Conservation (phyloP, 306 rosid genomes). For the Crotalaria pallida region DNA sequence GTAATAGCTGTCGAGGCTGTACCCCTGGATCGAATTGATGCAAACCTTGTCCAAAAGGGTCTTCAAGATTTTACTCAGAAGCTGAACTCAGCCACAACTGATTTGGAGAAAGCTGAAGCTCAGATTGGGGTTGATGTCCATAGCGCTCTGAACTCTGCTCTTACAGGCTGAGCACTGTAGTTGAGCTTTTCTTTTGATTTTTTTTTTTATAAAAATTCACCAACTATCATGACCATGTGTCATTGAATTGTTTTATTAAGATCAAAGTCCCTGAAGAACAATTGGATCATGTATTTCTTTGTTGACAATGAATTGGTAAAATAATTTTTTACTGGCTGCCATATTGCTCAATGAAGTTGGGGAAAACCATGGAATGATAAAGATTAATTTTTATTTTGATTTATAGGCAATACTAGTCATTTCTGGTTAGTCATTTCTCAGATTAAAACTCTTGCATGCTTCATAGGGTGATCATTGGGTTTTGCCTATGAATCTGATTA, state of each 20-base stretch:
- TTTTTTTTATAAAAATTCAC: conserved; percentile 31
- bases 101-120: conserved; percentile 98
- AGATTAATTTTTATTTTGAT: conserved; percentile 15
- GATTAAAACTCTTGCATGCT: no score
- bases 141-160: conserved; percentile 74
- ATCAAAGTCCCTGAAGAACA: conserved; percentile 31
- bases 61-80: conserved; percentile 92
- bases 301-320: conserved; percentile 44
- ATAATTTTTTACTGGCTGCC: conserved; percentile 40
- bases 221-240: conserved; percentile 3
- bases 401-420: not conserved
- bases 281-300: conserved; percentile 8
- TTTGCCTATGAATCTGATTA: no score
- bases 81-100: conserved; percentile 82
- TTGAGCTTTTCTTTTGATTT: conserved; percentile 4
- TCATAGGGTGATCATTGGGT: no score
- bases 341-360: conserved; percentile 36
- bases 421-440: not conserved
- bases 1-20: conserved; percentile 88
- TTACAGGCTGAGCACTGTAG: conserved; percentile 50
- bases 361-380: conserved; percentile 27
- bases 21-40: conserved; percentile 69
- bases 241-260: conserved; percentile 40
- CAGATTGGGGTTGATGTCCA: conserved; percentile 95
- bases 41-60: conserved; percentile 81